Conservation (phyloP, 805 yeast genomes). For the Saccharomycopsis javanensis region DNA sequence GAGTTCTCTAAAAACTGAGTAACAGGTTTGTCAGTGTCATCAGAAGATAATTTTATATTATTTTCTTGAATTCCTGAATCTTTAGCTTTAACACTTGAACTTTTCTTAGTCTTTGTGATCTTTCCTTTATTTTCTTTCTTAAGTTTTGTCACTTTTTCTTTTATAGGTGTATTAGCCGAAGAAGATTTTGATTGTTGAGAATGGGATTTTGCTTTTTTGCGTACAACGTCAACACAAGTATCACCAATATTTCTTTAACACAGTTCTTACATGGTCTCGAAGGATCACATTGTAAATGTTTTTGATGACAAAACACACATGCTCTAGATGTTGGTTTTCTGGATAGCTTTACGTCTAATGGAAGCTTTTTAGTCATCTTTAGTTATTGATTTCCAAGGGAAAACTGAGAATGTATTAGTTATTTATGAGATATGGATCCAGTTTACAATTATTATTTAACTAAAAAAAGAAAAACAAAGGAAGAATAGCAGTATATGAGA, state of each 20-base stretch:
- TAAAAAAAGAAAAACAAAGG: neutral
- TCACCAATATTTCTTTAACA: constrained; percentile 47
- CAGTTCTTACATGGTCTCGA: constrained; percentile 64
- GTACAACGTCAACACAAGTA: constrained; percentile 46
- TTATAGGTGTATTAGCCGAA: neutral
- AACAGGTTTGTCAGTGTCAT: neutral
- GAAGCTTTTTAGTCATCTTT: constrained; percentile 53
- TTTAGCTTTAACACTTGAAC: neutral
- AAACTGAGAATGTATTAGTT: no score
- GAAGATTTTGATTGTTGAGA: neutral
- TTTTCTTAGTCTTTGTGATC: neutral
- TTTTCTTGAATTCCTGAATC: neutral
- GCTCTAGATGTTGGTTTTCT: constrained; percentile 62
- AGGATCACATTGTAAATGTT: constrained; percentile 65
- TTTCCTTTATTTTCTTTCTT: neutral
- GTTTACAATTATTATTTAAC: no score
- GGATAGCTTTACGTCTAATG: constrained; percentile 40
- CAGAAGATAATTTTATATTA: neutral
- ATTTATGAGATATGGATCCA: no score
- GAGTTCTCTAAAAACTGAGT: neutral
- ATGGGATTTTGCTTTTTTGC: constrained; percentile 37
- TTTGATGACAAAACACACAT: constrained; percentile 61
- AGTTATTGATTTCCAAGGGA: neutral
- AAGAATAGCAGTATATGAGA: no score
- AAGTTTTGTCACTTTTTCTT: neutral